Evolutionary conservation across 192 early-diverging fungal species (phyloP), one percentile per base, ranked within the genome.

Genomic region (Funneliformis mosseae): DNA sequence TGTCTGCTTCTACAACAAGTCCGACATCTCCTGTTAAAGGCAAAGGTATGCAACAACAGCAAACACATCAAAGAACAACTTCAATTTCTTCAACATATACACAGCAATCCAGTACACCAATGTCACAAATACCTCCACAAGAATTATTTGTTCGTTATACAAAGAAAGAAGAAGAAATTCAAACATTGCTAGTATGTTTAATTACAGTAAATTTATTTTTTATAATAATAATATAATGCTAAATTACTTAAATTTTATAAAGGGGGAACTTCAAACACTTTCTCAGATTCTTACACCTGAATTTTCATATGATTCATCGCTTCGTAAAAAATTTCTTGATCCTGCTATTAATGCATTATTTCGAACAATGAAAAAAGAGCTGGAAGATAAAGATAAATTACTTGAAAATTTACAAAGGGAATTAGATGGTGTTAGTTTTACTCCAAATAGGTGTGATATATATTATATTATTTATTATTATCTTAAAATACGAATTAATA

Each of bases 291-390:
- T 78, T 28, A 78, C 77, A 23, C 77, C 77, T 8, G 77, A 78
- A 50, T 78, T 78, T 48, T 33, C 77, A 67, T 78, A 38, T 78
- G 77, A 78, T 38, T 45, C 16, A 39, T 60, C 63, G 33, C 39
- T 78, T 16, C 77, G 62, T 10, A 71, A 80, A 74, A 63, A 70
- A 41, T 81, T 81, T 50, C 71, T 83, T 38, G 82, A 83, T 39
- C 82, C 82, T 27, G 82, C 82, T 23, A 80, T 81, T 55, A 76
- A 81, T 73, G 43, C 59, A 23, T 71, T 83, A 69, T 81, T 83
- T 60, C 42, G 70, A n/a, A 80, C 78, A 8, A 73, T 83, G 74
- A 80, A 77, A 62, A 76, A 83, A 43, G 79, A 83, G 12, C 14
- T 83, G 27, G 79, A 83, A n/a, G 82, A 80, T 18, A 81, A 81